Percentiles rank a stretch among this genome's conserved stretches.
Conservation (phyloP, 108 stramenopile species). For the Craspedostauros australis region DNA sequence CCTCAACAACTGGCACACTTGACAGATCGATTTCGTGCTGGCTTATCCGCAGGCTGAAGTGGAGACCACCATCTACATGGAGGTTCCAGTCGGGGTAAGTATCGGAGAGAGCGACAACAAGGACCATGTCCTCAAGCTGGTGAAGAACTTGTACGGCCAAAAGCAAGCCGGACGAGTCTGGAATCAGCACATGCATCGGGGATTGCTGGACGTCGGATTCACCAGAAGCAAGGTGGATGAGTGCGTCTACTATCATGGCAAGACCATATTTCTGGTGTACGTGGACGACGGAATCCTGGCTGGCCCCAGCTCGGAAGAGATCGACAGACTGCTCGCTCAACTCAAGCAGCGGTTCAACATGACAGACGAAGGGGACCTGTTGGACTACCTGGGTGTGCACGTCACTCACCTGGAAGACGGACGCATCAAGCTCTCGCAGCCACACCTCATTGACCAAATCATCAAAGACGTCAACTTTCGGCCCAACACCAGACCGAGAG, state of each 20-base stretch:
- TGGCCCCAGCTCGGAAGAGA: conserved; percentile 12
- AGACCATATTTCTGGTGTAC: conserved; percentile 28
- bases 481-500: no score
- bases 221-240: conserved; percentile 24
- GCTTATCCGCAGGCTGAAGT: conserved; percentile 41
- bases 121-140: conserved; percentile 8
- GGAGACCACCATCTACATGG: conserved; percentile 33
- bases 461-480: no score
- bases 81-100: conserved; percentile 27
- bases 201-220: conserved; percentile 29
- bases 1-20: conserved; percentile 25
- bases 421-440: no score
- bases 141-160: conserved; percentile 23
- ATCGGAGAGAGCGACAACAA: background rate
- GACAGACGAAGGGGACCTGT: no score
- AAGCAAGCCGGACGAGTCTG: conserved; percentile 33
- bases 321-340: no score
- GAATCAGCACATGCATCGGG: conserved; percentile 30
- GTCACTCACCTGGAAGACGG: no score
- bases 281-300: conserved; percentile 24
- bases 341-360: no score
- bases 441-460: no score
- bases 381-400: no score
- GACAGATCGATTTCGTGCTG: conserved; percentile 38
- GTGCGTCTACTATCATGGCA: conserved; percentile 33